Conservation (phyloP, 1,284 basidiomycete species). For the Boletus subluridellus region DNA sequence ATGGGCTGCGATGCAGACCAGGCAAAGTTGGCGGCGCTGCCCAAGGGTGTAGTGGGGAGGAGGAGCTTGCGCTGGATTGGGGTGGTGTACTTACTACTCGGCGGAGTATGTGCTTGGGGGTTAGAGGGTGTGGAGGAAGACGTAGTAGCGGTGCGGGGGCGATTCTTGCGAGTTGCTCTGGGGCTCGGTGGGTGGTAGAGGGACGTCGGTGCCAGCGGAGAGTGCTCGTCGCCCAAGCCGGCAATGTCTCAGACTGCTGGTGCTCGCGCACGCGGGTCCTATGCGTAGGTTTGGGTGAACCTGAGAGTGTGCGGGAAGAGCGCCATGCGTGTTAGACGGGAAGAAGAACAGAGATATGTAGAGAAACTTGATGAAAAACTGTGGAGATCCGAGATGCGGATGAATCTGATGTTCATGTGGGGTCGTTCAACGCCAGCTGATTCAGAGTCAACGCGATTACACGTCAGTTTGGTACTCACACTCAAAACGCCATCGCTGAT, state of each 20-base stretch:
- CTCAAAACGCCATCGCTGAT: too few relatives aligned
- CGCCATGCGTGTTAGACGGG: background rate
- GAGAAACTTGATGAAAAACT: too few relatives aligned
- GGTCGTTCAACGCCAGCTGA: too few relatives aligned
- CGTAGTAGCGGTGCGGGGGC: slow-evolving; percentile 52
- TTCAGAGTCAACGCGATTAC: too few relatives aligned
- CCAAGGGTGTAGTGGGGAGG: slow-evolving; percentile 42
- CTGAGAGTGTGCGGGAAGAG: background rate
- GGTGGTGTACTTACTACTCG: slow-evolving; percentile 39
- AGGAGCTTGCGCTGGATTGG: slow-evolving; percentile 52
- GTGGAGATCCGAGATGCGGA: too few relatives aligned
- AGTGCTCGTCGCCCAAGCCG: slow-evolving; percentile 4
- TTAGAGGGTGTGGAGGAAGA: slow-evolving; percentile 52
- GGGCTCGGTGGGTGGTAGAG: background rate
- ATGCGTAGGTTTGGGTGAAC: background rate
- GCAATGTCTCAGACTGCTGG: background rate
- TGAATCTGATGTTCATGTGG: too few relatives aligned
- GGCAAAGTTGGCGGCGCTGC: slow-evolving; percentile 58
- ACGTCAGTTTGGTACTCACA: too few relatives aligned
- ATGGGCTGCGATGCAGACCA: slow-evolving; percentile 41
- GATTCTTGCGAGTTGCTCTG: slow-evolving; percentile 38
- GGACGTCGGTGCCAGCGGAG: background rate
- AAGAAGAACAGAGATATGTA: background rate
- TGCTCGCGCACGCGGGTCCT: background rate
- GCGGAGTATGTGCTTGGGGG: slow-evolving; percentile 51